Percentiles rank a stretch among this genome's conserved stretches.
These are phyloP conservation scores for Periconia sp. DNA, from an alignment of 2,329 filamentous ascomycete species.

Conservation along the genomic window DNA sequence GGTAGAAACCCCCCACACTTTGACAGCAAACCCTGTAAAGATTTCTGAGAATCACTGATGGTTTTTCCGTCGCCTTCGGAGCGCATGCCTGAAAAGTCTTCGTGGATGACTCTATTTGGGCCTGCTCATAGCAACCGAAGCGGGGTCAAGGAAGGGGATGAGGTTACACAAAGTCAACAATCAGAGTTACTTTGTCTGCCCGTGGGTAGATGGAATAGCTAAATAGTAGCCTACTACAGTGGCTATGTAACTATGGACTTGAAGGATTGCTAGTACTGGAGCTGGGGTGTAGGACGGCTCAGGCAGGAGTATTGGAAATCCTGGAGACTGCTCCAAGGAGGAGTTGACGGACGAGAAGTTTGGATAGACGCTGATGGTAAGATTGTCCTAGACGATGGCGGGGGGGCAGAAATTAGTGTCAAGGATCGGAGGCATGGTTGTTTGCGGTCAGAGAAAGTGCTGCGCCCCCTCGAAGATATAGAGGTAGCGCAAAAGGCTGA, in stretches of 20 bases:
- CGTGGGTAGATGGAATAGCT: background rate
- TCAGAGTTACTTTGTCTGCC: too few species aligned
- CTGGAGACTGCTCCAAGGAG: too few species aligned
- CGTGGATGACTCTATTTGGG: conserved; percentile 20
- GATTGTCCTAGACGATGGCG: conserved; percentile 22
- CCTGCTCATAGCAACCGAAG: conserved; percentile 22
- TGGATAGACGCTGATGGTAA: conserved; percentile 19
- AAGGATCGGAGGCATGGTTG: conserved; percentile 3
- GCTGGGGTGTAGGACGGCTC: background rate
- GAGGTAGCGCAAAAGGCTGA: conserved; percentile 24
- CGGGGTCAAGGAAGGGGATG: background rate
- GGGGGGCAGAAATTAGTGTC: conserved; percentile 19
- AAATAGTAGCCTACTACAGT: background rate
- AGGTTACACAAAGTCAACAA: background rate
- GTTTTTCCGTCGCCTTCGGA: conserved; percentile 27
- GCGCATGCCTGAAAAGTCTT: conserved; percentile 31
- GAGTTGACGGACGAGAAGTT: too few species aligned
- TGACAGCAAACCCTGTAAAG: conserved; percentile 24
- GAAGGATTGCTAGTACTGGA: background rate
- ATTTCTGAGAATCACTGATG: conserved; percentile 27
- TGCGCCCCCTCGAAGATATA: conserved; percentile 23
- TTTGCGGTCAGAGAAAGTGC: conserved; percentile 6
- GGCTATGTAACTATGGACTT: background rate
- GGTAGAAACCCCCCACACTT: conserved; percentile 30
- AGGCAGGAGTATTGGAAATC: background rate